phyloP scores from a whole-genome alignment of 148 eudicot species.

The Rhododendron mucronatum region DNA sequence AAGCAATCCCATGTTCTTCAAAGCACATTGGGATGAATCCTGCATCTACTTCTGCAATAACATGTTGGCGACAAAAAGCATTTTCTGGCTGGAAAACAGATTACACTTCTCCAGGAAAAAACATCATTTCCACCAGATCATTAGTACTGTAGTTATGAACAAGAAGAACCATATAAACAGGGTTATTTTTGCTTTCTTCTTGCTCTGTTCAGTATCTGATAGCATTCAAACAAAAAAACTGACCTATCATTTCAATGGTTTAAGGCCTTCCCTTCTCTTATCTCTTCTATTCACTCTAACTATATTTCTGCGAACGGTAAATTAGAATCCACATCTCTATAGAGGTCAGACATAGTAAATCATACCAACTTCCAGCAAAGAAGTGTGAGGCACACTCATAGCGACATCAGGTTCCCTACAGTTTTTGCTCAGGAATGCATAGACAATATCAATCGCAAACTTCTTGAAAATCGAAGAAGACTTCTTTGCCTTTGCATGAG shows the following conservation, averaged over 20 bases:
- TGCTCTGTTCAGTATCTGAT: neutral
- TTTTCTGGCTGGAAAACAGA: neutral
- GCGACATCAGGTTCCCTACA: constrained; percentile 57
- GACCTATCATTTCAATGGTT: neutral
- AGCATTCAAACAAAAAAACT: neutral
- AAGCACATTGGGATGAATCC: neutral
- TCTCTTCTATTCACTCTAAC: neutral
- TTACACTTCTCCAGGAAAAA: neutral
- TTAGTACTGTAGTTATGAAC: neutral
- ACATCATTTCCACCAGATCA: neutral
- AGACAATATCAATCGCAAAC: constrained; percentile 49
- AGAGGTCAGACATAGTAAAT: constrained; percentile 45
- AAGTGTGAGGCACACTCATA: constrained; percentile 53
- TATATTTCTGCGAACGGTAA: neutral
- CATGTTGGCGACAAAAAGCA: neutral
- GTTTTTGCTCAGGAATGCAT: constrained; percentile 53
- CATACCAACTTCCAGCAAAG: constrained; percentile 71
- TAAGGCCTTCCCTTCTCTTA: neutral
- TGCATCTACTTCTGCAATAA: neutral
- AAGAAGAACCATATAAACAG: neutral
- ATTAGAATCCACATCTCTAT: neutral
- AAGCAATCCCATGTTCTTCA: neutral
- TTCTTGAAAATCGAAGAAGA: constrained; percentile 46
- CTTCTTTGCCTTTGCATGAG: constrained; percentile 51
- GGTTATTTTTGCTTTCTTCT: neutral